Percentiles rank a stretch among this genome's conserved stretches.
phyloP scores from a whole-genome alignment of 1,284 basidiomycete species.

The Leccinum ponderosum region DNA sequence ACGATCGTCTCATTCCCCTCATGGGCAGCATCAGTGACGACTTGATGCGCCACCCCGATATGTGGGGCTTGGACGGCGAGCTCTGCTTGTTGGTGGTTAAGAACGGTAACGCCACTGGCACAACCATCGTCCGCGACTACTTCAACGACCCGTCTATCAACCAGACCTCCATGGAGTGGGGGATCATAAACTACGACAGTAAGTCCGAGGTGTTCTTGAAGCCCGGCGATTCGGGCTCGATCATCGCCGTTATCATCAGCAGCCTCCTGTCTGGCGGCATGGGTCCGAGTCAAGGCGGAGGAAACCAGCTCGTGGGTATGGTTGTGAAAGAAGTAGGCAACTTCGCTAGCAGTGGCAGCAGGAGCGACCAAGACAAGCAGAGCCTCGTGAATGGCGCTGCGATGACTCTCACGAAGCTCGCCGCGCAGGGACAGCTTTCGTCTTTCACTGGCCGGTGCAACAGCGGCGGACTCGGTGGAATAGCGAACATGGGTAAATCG shows the following conservation, averaged over 20 bases:
- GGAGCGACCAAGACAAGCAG: slow-evolving; percentile 71
- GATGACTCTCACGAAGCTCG: slow-evolving; percentile 81
- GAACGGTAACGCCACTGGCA: neutral
- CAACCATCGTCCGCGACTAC: neutral
- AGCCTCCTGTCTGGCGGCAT: slow-evolving; percentile 37
- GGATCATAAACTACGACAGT: neutral
- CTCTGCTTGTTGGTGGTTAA: neutral
- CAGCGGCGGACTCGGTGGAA: slow-evolving; percentile 56
- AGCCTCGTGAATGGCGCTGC: slow-evolving; percentile 81
- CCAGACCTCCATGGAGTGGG: neutral
- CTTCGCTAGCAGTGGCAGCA: slow-evolving; percentile 44
- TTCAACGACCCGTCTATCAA: neutral
- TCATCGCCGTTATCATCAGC: neutral
- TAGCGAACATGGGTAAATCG: neutral
- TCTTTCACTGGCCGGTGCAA: slow-evolving; percentile 53
- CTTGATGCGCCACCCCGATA: neutral
- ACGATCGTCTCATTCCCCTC: neutral
- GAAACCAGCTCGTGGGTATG: slow-evolving; percentile 68
- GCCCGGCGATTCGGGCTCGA: neutral
- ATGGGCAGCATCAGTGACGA: neutral
- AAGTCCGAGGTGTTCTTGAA: neutral
- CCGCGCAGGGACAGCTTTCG: slow-evolving; percentile 67
- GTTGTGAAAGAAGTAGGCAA: slow-evolving; percentile 78
- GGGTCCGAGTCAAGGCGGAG: slow-evolving; percentile 38
- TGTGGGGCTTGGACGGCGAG: neutral